phyloP scores from a whole-genome alignment of 257 asterid species.

The Lantana camara region DNA sequence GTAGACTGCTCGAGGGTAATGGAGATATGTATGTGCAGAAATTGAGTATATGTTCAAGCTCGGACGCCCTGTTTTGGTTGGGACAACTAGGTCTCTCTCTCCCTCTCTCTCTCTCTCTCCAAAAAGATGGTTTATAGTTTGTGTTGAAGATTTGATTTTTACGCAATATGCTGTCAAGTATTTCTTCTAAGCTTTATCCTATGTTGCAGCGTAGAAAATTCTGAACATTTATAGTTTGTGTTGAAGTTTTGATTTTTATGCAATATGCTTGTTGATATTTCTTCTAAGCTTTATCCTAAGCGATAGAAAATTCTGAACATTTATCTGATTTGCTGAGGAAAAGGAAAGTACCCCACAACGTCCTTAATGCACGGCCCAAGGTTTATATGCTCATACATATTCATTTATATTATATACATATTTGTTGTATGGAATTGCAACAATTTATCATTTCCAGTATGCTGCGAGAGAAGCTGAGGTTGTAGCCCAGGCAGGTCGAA shows the following conservation, averaged over 20 bases:
- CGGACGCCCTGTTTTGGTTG: constrained; percentile 96
- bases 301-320: no score
- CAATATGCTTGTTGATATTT: no score
- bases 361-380: constrained; percentile 99
- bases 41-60: constrained; percentile 78
- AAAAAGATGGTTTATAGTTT: no score
- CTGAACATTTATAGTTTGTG: no score
- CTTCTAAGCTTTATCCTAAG: no score
- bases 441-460: constrained; percentile 57
- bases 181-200: background rate
- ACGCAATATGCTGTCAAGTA: background rate
- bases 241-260: no score
- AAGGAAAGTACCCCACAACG: constrained; percentile 84
- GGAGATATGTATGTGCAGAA: constrained; percentile 85
- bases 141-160: constrained; percentile 14
- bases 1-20: constrained; percentile 94
- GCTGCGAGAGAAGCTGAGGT: constrained; percentile 99
- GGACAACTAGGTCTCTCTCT: constrained; percentile 79
- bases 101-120: background rate
- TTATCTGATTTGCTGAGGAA: constrained; percentile 74
- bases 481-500: constrained; percentile 98
- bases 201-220: constrained; percentile 87
- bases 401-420: constrained; percentile 14
- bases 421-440: constrained; percentile 12
- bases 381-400: constrained; percentile 37